Evolutionary conservation across 345 rosid genomes (phyloP).

Genomic region (Corymbia maculata): DNA sequence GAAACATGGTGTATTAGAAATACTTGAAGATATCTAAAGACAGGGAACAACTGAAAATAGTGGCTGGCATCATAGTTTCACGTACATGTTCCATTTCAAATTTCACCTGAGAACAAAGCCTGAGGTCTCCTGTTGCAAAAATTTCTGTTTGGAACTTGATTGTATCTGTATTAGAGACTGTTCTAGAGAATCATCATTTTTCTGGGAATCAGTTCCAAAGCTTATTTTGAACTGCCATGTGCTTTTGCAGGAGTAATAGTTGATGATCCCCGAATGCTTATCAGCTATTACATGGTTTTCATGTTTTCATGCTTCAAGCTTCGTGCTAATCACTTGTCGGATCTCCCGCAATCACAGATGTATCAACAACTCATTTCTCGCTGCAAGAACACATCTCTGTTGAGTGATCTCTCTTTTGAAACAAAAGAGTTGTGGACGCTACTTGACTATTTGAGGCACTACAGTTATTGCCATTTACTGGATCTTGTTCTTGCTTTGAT

Average conservation of each 20-base stretch:
- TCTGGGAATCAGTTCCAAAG: not conserved
- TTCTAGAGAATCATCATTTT: not conserved
- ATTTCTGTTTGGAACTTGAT: not conserved
- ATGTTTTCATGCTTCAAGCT: constrained; percentile 31
- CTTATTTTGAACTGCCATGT: not conserved
- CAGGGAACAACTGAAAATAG: not conserved
- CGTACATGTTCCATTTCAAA: not conserved
- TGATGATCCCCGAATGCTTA: constrained; percentile 30
- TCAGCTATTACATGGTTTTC: constrained; percentile 31
- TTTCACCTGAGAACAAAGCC: not conserved
- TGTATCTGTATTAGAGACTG: not conserved
- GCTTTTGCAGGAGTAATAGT: constrained; percentile 20
- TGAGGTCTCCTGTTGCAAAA: not conserved
- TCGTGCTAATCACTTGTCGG: constrained; percentile 27
- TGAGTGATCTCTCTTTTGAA: constrained; percentile 26
- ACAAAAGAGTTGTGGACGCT: constrained; percentile 32
- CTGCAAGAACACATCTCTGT: constrained; percentile 11
- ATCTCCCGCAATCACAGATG: constrained; percentile 13
- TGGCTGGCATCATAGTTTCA: not conserved
- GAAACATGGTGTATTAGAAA: not conserved
- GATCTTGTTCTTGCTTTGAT: constrained; percentile 34
- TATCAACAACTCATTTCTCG: constrained; percentile 17
- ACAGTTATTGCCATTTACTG: constrained; percentile 29
- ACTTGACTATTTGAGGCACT: constrained; percentile 31
- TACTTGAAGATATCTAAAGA: not conserved